Conservation (phyloP, 129 eudicot genomes). For the Artemisia argyi region DNA sequence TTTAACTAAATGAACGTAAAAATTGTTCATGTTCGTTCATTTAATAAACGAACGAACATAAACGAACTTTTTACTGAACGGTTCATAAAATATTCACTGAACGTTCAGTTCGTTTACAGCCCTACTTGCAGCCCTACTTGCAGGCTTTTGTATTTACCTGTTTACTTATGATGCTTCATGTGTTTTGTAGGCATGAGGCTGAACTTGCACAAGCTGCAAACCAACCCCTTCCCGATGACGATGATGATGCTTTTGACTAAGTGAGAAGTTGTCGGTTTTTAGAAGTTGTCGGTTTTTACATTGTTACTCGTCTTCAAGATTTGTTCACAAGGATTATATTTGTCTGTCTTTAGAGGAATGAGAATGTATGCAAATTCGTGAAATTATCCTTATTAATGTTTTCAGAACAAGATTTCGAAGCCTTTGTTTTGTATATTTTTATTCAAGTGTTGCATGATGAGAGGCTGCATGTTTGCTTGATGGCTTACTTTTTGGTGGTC, state of each 20-base stretch:
- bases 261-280: neutral
- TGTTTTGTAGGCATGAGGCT: conserved; percentile 49
- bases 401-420: neutral
- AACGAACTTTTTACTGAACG: too few relatives aligned
- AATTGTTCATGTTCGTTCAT: too few relatives aligned
- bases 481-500: neutral
- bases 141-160: neutral
- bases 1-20: too few relatives aligned
- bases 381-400: neutral
- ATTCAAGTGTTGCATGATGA: neutral
- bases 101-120: too few relatives aligned
- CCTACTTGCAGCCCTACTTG: too few relatives aligned
- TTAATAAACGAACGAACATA: too few relatives aligned
- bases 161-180: neutral
- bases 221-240: conserved; percentile 74
- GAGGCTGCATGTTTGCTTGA: neutral
- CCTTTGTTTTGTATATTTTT: neutral
- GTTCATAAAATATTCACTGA: too few relatives aligned
- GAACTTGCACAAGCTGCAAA: conserved; percentile 55
- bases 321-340: neutral
- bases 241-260: conserved; percentile 64
- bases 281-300: too few relatives aligned
- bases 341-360: neutral
- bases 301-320: neutral
- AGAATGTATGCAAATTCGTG: neutral